Percentiles rank a stretch among this genome's conserved stretches.
Evolutionary conservation across 306 rosid species (phyloP).

Genomic region (Vigna mungo): DNA sequence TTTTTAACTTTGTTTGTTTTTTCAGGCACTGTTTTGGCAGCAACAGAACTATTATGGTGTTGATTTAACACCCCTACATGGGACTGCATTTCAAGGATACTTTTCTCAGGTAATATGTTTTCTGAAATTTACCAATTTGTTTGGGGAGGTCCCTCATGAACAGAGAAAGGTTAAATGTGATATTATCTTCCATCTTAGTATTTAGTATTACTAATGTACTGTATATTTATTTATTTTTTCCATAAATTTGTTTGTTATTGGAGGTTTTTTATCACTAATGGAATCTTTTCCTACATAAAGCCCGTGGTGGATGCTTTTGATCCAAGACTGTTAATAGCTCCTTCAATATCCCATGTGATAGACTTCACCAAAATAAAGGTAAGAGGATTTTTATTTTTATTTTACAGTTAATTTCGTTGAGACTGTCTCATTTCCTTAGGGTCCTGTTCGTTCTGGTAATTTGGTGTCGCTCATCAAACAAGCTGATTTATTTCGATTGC

Average conservation of each 20-base stretch:
- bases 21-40: constrained; percentile 95
- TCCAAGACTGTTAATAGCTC: constrained; percentile 89
- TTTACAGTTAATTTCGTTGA: constrained; percentile 21
- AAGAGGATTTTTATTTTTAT: constrained; percentile 26
- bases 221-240: constrained; percentile 24
- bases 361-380: constrained; percentile 87
- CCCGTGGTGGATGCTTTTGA: constrained; percentile 99
- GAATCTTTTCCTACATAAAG: constrained; percentile 50
- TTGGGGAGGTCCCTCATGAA: neutral
- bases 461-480: constrained; percentile 12
- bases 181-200: neutral
- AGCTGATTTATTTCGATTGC: constrained; percentile 27
- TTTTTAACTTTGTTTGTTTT: neutral
- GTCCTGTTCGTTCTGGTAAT: constrained; percentile 14
- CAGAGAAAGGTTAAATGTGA: constrained; percentile 17
- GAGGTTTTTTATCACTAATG: neutral
- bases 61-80: constrained; percentile 85
- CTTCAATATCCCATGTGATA: constrained; percentile 77
- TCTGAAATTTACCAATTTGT: constrained; percentile 20
- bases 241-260: constrained; percentile 22
- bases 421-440: constrained; percentile 4
- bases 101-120: constrained; percentile 81
- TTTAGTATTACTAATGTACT: constrained; percentile 28
- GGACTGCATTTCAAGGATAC: constrained; percentile 89
- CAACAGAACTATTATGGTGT: constrained; percentile 94